phyloP scores from a whole-genome alignment of 2,329 filamentous ascomycete genomes.

The Chrysoporthe deuterocubensis region DNA sequence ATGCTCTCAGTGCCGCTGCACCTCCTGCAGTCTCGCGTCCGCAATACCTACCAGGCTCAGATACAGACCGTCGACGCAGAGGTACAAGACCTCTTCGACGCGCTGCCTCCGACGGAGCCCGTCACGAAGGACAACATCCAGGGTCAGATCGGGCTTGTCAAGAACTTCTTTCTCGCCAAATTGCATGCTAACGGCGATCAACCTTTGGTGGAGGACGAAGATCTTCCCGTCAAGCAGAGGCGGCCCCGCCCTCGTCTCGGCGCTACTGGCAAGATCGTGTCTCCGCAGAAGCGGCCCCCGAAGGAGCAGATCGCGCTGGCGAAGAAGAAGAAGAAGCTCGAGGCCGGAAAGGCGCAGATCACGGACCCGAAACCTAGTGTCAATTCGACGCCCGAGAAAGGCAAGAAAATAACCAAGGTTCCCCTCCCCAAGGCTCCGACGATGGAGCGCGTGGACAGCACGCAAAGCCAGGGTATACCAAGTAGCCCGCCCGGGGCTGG shows the following conservation, averaged over 20 bases:
- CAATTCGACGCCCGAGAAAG: slow-evolving; percentile 42
- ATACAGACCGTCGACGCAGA: slow-evolving; percentile 63
- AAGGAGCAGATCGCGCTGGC: slow-evolving; percentile 82
- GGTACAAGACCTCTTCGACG: slow-evolving; percentile 65
- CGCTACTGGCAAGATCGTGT: slow-evolving; percentile 83
- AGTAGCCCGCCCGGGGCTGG: slow-evolving; percentile 59
- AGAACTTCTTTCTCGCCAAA: slow-evolving; percentile 89
- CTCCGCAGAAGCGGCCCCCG: slow-evolving; percentile 79
- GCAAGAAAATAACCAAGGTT: slow-evolving; percentile 56
- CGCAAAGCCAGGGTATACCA: slow-evolving; percentile 60
- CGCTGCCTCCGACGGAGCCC: slow-evolving; percentile 72
- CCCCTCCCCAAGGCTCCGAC: slow-evolving; percentile 44
- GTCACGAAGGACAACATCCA: slow-evolving; percentile 79
- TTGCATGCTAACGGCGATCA: slow-evolving; percentile 82
- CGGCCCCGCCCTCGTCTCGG: slow-evolving; percentile 68
- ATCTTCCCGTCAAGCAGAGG: slow-evolving; percentile 90
- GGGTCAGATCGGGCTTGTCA: slow-evolving; percentile 82
- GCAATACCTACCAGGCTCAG: slow-evolving; percentile 82
- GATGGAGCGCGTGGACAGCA: slow-evolving; percentile 65
- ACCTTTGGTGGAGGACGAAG: slow-evolving; percentile 89
- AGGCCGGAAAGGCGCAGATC: slow-evolving; percentile 54
- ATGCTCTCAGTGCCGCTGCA: slow-evolving; percentile 91
- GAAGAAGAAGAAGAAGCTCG: slow-evolving; percentile 85
- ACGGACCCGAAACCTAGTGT: slow-evolving; percentile 46
- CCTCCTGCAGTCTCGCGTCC: slow-evolving; percentile 87